Evolutionary conservation across 768 basidiomycete species (phyloP).

Genomic region (Phylloporus scabripes): DNA sequence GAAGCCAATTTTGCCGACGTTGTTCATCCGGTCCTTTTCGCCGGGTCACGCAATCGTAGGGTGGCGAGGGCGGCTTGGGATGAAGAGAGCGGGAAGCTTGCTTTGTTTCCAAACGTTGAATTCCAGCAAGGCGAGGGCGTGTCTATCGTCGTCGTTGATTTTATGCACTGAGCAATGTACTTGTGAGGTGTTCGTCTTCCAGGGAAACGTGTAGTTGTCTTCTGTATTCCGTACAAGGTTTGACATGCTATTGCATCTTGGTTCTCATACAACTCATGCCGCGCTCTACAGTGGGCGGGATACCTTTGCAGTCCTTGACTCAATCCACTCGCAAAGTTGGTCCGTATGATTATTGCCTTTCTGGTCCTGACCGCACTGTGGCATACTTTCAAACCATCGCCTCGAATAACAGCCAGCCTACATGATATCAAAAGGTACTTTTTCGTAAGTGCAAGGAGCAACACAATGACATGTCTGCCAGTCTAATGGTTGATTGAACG

Average conservation of each 20-base stretch:
- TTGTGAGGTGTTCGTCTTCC: not conserved
- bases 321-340: no score
- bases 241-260: no score
- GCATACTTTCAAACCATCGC: not conserved
- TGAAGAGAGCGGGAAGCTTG: slow-evolving; percentile 12
- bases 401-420: not conserved
- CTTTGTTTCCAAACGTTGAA: slow-evolving; percentile 3
- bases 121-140: not conserved
- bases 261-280: no score
- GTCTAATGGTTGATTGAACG: not conserved
- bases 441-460: not conserved
- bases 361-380: not conserved
- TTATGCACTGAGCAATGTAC: not conserved
- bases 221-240: no score
- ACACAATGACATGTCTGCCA: not conserved
- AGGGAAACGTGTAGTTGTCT: not conserved
- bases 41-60: not conserved
- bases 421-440: not conserved
- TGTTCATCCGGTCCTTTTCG: not conserved
- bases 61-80: slow-evolving; percentile 10
- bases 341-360: not conserved
- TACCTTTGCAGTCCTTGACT: no score
- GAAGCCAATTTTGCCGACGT: slow-evolving; percentile 2
- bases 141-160: slow-evolving; percentile 1
- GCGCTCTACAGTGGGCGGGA: no score